Percentiles rank a stretch among this genome's conserved stretches.
Evolutionary conservation across 495 filamentous ascomycete genomes (phyloP).

Genomic region (Hypoxylon subgilvum): DNA sequence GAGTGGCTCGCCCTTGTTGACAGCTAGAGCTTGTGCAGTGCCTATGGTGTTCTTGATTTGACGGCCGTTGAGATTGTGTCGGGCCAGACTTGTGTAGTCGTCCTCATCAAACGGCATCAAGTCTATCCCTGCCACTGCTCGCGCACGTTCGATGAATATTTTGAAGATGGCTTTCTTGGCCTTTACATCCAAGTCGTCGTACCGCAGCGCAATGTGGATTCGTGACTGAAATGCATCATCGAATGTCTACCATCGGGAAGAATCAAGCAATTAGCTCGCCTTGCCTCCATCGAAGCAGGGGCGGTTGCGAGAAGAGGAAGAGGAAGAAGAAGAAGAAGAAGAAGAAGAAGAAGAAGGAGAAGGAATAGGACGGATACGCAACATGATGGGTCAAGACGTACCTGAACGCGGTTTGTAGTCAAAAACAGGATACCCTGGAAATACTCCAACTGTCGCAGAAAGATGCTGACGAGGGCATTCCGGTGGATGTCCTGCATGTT

Average conservation of each 20-base stretch:
- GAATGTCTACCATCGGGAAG: constrained; percentile 64
- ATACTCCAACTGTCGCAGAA: constrained; percentile 60
- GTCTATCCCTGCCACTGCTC: constrained; percentile 66
- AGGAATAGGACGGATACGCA: constrained; percentile 69
- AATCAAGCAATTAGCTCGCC: constrained; percentile 50
- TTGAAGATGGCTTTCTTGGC: constrained; percentile 87
- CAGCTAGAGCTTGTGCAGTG: constrained; percentile 83
- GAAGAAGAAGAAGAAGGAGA: constrained; percentile 79
- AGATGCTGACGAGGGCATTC: constrained; percentile 63
- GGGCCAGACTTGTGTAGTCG: constrained; percentile 70
- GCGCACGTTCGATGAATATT: constrained; percentile 76
- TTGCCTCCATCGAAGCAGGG: no score
- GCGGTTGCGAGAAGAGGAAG: constrained; percentile 80
- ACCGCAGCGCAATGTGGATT: constrained; percentile 74
- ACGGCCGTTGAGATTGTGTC: constrained; percentile 82
- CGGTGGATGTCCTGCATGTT: constrained; percentile 60
- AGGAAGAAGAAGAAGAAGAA: constrained; percentile 82
- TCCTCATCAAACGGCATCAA: constrained; percentile 68
- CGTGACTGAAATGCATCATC: constrained; percentile 66
- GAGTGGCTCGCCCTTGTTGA: constrained; percentile 73
- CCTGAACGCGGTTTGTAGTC: constrained; percentile 67
- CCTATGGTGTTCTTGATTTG: constrained; percentile 95
- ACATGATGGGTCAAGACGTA: constrained; percentile 48
- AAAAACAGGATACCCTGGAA: constrained; percentile 69
- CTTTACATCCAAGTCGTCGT: constrained; percentile 74